Evolutionary conservation across 2,329 filamentous ascomycete genomes (phyloP).

Genomic region (Beauveria scarabaeidicola): DNA sequence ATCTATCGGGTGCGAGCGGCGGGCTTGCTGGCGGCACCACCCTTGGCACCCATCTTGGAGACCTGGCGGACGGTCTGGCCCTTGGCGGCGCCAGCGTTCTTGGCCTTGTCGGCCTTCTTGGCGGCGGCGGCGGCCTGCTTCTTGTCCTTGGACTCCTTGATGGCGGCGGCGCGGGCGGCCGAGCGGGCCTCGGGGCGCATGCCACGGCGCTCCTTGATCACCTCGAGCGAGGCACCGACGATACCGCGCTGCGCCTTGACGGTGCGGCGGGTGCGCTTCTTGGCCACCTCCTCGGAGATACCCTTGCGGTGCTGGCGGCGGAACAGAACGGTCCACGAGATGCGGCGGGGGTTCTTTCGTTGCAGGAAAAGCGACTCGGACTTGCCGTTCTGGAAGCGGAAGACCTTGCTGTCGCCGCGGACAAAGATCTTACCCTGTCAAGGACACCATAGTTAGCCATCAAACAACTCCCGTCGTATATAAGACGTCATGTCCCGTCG

Average conservation of each 20-base stretch:
- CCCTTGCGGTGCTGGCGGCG: constrained; percentile 99
- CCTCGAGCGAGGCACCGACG: constrained; percentile 97
- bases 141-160: constrained; percentile 99
- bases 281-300: constrained; percentile 99
- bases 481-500: neutral
- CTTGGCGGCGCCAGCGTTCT: constrained; percentile 68
- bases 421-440: constrained; percentile 96
- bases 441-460: constrained; percentile 20
- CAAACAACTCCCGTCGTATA: neutral
- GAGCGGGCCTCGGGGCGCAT: constrained; percentile 92
- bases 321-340: constrained; percentile 97
- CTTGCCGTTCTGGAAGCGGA: constrained; percentile 99
- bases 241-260: constrained; percentile 99
- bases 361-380: constrained; percentile 99
- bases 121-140: constrained; percentile 75
- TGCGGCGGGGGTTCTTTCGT: constrained; percentile 99
- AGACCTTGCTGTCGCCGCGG: constrained; percentile 99
- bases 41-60: constrained; percentile 97
- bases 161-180: constrained; percentile 80
- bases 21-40: constrained; percentile 69
- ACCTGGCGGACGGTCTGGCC: constrained; percentile 72
- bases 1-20: constrained; percentile 70
- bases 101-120: constrained; percentile 99
- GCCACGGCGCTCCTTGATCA: constrained; percentile 97
- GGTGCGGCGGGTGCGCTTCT: constrained; percentile 97